A percentile compares a stretch with the other conserved stretches of the same genome.
Evolutionary conservation across 108 stramenopile genomes (phyloP).

Genomic region (Skeletonema tropicum): DNA sequence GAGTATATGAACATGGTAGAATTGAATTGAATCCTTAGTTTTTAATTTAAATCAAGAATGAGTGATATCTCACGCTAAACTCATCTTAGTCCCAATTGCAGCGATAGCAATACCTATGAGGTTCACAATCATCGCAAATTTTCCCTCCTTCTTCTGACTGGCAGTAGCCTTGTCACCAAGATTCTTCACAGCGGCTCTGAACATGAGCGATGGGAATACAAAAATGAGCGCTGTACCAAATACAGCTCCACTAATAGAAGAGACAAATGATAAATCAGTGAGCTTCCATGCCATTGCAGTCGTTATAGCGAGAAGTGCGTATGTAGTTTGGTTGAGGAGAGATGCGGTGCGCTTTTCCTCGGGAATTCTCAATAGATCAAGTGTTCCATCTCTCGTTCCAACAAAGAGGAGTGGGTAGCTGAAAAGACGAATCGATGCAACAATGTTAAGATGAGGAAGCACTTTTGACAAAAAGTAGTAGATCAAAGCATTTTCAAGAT

Average conservation of each 20-base stretch:
- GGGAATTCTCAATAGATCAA: constrained; percentile 75
- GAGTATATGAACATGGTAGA: too few species aligned
- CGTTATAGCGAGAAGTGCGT: constrained; percentile 59
- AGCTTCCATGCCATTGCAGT: constrained; percentile 72
- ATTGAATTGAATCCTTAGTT: neutral
- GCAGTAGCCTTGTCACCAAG: constrained; percentile 63
- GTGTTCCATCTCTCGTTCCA: constrained; percentile 87
- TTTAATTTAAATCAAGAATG: neutral
- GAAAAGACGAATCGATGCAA: neutral
- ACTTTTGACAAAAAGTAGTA: neutral
- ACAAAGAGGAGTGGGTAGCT: constrained; percentile 74
- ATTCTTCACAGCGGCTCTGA: constrained; percentile 66
- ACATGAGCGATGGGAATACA: constrained; percentile 55
- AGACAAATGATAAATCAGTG: constrained; percentile 86
- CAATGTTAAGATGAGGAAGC: constrained; percentile 1
- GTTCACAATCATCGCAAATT: constrained; percentile 68
- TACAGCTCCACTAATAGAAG: constrained; percentile 95
- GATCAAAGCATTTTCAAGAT: neutral
- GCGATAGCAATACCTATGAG: constrained; percentile 75
- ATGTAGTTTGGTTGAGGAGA: constrained; percentile 65
- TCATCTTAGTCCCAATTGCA: constrained; percentile 65
- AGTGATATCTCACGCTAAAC: constrained; percentile 8
- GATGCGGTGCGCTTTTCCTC: constrained; percentile 56
- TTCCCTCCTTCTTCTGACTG: constrained; percentile 64
- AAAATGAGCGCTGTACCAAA: constrained; percentile 81